Conservation (phyloP, 78 protist genomes). For the Thecamonas trahens region DNA sequence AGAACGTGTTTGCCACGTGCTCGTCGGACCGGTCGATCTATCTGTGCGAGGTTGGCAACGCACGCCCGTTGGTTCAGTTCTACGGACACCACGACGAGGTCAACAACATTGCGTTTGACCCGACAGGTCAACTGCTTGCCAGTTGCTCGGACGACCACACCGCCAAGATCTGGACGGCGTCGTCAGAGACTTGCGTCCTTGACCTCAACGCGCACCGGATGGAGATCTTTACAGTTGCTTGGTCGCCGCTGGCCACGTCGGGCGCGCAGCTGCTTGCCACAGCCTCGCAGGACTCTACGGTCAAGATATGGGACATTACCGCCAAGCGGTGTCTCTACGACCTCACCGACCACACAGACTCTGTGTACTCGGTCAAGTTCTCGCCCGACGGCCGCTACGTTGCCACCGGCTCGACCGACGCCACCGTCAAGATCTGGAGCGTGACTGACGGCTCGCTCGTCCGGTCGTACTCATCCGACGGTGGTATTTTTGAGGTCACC, state of each 20-base stretch:
- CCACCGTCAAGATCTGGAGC: slow-evolving; percentile 63
- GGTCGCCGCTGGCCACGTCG: slow-evolving; percentile 29
- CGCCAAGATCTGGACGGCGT: slow-evolving; percentile 70
- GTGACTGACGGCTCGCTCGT: slow-evolving; percentile 59
- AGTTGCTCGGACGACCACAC: slow-evolving; percentile 90
- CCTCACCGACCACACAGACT: slow-evolving; percentile 43
- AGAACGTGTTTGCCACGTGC: slow-evolving; percentile 64
- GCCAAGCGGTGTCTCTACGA: slow-evolving; percentile 40
- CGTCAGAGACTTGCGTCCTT: slow-evolving; percentile 19
- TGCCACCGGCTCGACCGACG: slow-evolving; percentile 77
- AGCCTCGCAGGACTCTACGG: slow-evolving; percentile 68
- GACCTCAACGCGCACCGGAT: slow-evolving; percentile 51
- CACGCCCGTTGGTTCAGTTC: slow-evolving; percentile 47
- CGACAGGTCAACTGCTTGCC: slow-evolving; percentile 78
- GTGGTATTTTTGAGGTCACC: slow-evolving; percentile 81
- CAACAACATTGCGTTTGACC: slow-evolving; percentile 85
- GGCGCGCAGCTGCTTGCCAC: not conserved
- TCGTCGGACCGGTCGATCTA: slow-evolving; percentile 49
- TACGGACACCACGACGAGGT: slow-evolving; percentile 82
- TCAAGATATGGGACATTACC: slow-evolving; percentile 64
- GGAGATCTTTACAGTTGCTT: slow-evolving; percentile 76
- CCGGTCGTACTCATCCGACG: slow-evolving; percentile 37
- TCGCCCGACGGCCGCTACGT: slow-evolving; percentile 68
- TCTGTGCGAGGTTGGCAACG: slow-evolving; percentile 68
- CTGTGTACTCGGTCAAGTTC: slow-evolving; percentile 77